Evolutionary conservation across 129 eudicot genomes (phyloP).

Genomic region (Mikania micrantha): DNA sequence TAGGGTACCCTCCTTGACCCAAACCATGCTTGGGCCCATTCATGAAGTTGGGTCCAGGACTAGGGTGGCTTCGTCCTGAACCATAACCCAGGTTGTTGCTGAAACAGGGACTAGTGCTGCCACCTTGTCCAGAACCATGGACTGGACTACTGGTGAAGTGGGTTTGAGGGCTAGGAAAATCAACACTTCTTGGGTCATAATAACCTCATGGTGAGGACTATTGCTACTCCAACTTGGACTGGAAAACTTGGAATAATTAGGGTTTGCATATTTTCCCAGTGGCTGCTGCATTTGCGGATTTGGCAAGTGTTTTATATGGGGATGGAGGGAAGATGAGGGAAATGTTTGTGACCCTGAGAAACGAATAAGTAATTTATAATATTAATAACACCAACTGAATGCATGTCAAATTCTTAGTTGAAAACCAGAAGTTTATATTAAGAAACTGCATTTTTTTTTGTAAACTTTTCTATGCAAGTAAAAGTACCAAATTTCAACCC

Average conservation of each 20-base stretch:
- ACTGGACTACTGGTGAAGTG: not conserved
- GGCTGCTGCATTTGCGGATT: slow-evolving; percentile 35
- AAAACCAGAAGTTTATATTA: not conserved
- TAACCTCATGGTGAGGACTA: slow-evolving; percentile 20
- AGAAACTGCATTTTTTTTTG: too few relatives aligned
- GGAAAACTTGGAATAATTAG: slow-evolving; percentile 21
- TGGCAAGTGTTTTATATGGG: slow-evolving; percentile 29
- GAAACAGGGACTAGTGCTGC: slow-evolving; percentile 10
- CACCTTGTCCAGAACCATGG: slow-evolving; percentile 23
- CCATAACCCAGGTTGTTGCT: slow-evolving; percentile 6
- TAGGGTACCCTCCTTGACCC: slow-evolving; percentile 36
- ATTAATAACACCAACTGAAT: not conserved
- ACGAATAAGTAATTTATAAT: not conserved
- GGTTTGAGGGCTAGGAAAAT: slow-evolving; percentile 27
- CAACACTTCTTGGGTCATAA: slow-evolving; percentile 10
- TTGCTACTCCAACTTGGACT: slow-evolving; percentile 30
- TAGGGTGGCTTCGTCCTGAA: slow-evolving; percentile 29
- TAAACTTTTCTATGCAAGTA: not conserved
- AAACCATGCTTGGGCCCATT: slow-evolving; percentile 25
- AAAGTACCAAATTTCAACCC: not conserved
- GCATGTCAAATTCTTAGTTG: not conserved
- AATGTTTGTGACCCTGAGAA: slow-evolving; percentile 40
- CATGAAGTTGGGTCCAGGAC: slow-evolving; percentile 29
- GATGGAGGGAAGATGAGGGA: slow-evolving; percentile 38
- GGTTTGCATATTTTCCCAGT: slow-evolving; percentile 34